A percentile compares a stretch with the other conserved stretches of the same genome.
phyloP scores from a whole-genome alignment of 1,284 basidiomycete genomes.

The Jaminaea rosea region DNA sequence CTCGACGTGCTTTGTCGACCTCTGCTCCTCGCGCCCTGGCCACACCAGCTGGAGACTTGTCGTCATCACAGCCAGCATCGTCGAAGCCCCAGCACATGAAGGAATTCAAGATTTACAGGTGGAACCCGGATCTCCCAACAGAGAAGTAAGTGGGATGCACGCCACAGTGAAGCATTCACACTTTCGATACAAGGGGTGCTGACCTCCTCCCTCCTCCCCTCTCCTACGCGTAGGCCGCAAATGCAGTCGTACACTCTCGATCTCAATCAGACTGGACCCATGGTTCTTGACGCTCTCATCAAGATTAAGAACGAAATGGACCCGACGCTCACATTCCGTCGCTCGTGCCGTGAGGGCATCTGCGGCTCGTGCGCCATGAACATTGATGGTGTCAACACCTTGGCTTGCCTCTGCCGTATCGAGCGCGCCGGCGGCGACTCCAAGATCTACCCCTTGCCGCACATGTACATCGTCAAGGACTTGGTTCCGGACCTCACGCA shows the following conservation, averaged over 20 bases:
- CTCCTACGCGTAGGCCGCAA: conserved; percentile 80
- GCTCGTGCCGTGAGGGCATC: conserved; percentile 94
- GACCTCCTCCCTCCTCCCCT: conserved; percentile 34
- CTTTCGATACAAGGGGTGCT: too few species aligned
- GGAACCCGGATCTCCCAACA: too few species aligned
- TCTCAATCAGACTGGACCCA: conserved; percentile 88
- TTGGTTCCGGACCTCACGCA: conserved; percentile 77
- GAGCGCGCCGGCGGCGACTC: conserved; percentile 62
- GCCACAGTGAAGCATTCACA: too few species aligned
- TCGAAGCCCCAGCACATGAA: conserved; percentile 38
- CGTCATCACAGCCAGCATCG: conserved; percentile 10
- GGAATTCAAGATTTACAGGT: conserved; percentile 46
- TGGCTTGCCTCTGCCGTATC: conserved; percentile 93
- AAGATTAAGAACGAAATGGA: conserved; percentile 99
- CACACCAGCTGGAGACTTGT: conserved; percentile 30
- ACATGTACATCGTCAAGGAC: conserved; percentile 99
- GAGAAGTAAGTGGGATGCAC: too few species aligned
- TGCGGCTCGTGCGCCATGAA: conserved; percentile 99
- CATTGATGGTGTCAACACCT: conserved; percentile 87
- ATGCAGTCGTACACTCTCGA: conserved; percentile 88
- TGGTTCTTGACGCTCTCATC: conserved; percentile 83
- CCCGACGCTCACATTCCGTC: conserved; percentile 89
- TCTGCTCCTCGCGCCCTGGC: conserved; percentile 31
- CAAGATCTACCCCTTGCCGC: conserved; percentile 83
- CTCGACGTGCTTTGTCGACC: conserved; percentile 19